These are phyloP conservation scores for Lentinula sp. DNA, from an alignment of 768 basidiomycete species.

Conservation along the genomic window DNA sequence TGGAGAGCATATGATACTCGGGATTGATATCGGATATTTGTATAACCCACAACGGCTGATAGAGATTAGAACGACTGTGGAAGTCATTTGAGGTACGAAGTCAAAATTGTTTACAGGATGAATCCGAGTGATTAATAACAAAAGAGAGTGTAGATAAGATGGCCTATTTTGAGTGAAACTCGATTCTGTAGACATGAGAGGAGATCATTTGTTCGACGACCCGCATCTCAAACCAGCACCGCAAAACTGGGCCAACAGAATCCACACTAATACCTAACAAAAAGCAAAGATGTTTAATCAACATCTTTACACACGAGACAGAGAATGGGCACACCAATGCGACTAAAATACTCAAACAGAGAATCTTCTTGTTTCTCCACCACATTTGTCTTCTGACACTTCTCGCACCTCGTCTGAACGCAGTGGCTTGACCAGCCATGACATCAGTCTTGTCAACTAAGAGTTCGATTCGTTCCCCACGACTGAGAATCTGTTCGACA, in stretches of 20 bases:
- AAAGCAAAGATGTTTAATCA: not conserved
- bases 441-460: constrained; percentile 96
- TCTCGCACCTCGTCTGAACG: constrained; percentile 85
- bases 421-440: constrained; percentile 91
- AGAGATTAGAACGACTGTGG: not conserved
- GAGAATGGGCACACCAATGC: constrained; percentile 43
- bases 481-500: constrained; percentile 89
- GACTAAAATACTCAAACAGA: constrained; percentile 67
- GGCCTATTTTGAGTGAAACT: not conserved
- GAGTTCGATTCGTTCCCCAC: constrained; percentile 93
- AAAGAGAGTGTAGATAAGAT: not conserved
- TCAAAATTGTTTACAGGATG: not conserved
- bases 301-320: not conserved
- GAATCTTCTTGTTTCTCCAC: constrained; percentile 76
- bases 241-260: constrained; percentile 86
- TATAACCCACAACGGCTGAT: not conserved
- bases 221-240: constrained; percentile 72
- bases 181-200: no score
- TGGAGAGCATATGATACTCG: not conserved
- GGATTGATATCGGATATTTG: not conserved
- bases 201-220: constrained; percentile 10
- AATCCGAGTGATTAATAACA: not conserved
- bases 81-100: not conserved
- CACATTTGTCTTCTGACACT: constrained; percentile 82
- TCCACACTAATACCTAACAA: constrained; percentile 33